These are phyloP conservation scores for Candida tallmaniae DNA, from an alignment of 805 yeast genomes.

Conservation along the genomic window DNA sequence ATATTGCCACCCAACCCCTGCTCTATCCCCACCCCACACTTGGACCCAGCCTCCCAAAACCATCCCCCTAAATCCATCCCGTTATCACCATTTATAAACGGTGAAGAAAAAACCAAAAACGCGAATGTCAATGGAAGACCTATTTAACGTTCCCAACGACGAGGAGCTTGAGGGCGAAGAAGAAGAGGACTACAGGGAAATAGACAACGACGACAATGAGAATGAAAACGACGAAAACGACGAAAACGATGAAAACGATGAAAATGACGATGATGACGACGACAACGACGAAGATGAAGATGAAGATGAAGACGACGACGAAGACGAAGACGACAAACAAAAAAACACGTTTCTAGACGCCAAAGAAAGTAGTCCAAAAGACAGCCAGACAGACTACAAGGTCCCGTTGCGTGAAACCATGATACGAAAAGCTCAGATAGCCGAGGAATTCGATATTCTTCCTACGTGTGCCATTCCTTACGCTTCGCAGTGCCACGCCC, in stretches of 20 bases:
- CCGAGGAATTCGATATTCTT: conserved; percentile 61
- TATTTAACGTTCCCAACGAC: conserved; percentile 16
- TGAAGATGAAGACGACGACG: conserved; percentile 12
- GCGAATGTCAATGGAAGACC: conserved; percentile 17
- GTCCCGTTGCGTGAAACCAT: conserved; percentile 22
- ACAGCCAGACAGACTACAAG: neutral
- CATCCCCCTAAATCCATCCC: too few species aligned
- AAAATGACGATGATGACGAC: conserved; percentile 15
- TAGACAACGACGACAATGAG: conserved; percentile 14
- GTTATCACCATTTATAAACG: too few species aligned
- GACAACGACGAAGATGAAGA: conserved; percentile 15
- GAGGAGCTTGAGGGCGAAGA: conserved; percentile 16
- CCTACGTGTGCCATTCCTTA: conserved; percentile 90
- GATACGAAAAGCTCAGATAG: conserved; percentile 42
- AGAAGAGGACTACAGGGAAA: conserved; percentile 17
- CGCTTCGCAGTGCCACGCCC: conserved; percentile 68
- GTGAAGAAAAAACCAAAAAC: too few species aligned
- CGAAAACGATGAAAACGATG: conserved; percentile 16
- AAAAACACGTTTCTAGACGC: conserved; percentile 8
- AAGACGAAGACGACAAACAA: conserved; percentile 14
- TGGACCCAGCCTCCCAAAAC: too few species aligned
- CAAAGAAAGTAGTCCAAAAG: conserved; percentile 7
- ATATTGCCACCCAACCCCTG: too few species aligned
- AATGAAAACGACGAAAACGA: conserved; percentile 15
- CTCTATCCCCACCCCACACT: too few species aligned